phyloP scores from a whole-genome alignment of 139 green algal species.

The Chlamydomonas schloesseri region DNA sequence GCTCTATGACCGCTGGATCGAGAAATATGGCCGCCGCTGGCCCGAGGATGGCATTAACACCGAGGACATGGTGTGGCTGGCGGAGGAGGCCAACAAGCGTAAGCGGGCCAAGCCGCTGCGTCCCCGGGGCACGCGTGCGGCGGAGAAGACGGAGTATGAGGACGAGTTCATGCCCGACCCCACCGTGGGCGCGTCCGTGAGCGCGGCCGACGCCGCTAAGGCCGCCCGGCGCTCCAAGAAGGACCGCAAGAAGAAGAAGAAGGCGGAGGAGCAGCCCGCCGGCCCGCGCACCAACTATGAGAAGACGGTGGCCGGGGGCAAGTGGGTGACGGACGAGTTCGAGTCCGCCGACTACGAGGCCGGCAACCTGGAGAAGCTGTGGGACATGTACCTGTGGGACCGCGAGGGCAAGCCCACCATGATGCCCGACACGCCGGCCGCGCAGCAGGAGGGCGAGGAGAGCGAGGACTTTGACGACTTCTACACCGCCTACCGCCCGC shows the following conservation, averaged over 20 bases:
- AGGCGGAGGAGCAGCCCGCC: background rate
- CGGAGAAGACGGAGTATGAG: conserved; percentile 60
- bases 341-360: conserved; percentile 66
- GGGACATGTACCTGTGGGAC: conserved; percentile 73
- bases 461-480: conserved; percentile 68
- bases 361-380: conserved; percentile 71
- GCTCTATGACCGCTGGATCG: conserved; percentile 69
- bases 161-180: conserved; percentile 56
- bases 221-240: background rate
- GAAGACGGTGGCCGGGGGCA: conserved; percentile 47
- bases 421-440: conserved; percentile 61
- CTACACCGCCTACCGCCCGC: conserved; percentile 64
- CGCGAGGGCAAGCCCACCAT: conserved; percentile 67
- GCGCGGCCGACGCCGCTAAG: conserved; percentile 19
- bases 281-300: conserved; percentile 44
- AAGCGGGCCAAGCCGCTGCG: background rate
- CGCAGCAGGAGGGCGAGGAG: conserved; percentile 55
- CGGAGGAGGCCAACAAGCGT: conserved; percentile 64
- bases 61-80: conserved; percentile 74
- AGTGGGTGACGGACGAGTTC: conserved; percentile 74
- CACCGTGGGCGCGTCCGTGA: background rate
- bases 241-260: background rate
- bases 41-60: conserved; percentile 73
- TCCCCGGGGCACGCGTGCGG: background rate
- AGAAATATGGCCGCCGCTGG: conserved; percentile 70